Base-by-base conservation (phyloP, 2,329 filamentous ascomycete species). In the Elsinoe perseae region DNA sequence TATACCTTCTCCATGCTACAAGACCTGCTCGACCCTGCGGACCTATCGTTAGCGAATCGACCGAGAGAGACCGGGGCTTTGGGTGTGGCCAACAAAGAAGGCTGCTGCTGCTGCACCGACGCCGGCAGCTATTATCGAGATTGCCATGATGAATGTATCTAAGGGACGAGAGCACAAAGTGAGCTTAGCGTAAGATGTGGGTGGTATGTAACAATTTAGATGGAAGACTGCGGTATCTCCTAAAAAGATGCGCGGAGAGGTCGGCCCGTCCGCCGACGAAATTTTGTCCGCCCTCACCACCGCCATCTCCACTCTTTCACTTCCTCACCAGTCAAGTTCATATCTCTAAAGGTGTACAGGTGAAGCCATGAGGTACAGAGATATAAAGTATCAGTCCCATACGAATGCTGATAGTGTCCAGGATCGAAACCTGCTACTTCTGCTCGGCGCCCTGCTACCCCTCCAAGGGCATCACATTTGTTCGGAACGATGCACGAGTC, bases 11-110 rank as follows among this genome's bases (percentile, higher is more conserved):
- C 72, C 91, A 82, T 64, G 93, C 93, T 66, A 97, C 87, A 36
- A 95, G 81, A 65, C 91, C 92, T 59, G 93, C 92, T 68, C 93
- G 89, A 63, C 93, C 92, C 90, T 96, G 66, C 38, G 54, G 57
- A 57, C 64, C 59, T 55, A 53, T 60, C 57, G 58, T 55, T 61
- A 40, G 46, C 27, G 8, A 9, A 40, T 14, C 25, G 40, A 55
- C 60, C 28, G 27, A 18, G 46, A 20, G 56, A 48, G n/a, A 32
- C 43, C 38, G 14, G 48, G 32, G 46, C 36, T 34, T 21, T 28
- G 16, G 12, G 43, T 21, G 16, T 16, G 34, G 63, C 74, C 56
- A 74, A 84, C 82, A 64, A 85, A 76, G 68, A 84, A 85, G 56
- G 83, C 83, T n/a, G 81, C 80, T 32, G 80, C 80, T 57, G 82